These are phyloP conservation scores for Mortierella claussenii DNA, from an alignment of 192 early-diverging fungal genomes.

Conservation along the genomic window DNA sequence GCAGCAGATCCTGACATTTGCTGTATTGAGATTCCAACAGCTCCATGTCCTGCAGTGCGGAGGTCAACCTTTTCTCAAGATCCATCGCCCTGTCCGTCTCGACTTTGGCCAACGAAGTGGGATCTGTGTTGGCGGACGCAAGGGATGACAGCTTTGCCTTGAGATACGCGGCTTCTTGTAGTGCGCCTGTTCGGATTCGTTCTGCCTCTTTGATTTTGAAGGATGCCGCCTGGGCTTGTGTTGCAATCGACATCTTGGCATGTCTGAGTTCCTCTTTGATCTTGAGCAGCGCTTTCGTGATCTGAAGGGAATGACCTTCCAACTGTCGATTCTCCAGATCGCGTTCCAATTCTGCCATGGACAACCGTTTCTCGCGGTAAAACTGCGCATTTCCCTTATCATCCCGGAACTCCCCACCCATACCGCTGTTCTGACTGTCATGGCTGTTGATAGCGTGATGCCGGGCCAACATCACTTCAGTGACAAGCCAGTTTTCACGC, in stretches of 20 bases:
- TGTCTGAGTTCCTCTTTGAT: conserved; percentile 60
- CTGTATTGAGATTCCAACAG: conserved; percentile 33
- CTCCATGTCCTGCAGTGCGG: conserved; percentile 56
- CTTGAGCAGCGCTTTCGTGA: conserved; percentile 56
- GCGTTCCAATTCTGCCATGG: conserved; percentile 31
- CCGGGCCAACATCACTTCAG: conserved; percentile 36
- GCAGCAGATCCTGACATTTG: conserved; percentile 52
- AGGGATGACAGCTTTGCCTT: conserved; percentile 62
- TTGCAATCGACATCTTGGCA: conserved; percentile 56
- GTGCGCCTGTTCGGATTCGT: conserved; percentile 60
- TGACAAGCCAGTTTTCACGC: conserved; percentile 44
- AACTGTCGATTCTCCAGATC: conserved; percentile 48
- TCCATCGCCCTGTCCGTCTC: conserved; percentile 58
- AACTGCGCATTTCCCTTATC: not conserved
- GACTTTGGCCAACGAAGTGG: conserved; percentile 45
- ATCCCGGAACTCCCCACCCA: too few species aligned
- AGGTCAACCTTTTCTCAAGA: conserved; percentile 59
- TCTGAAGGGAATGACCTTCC: conserved; percentile 55
- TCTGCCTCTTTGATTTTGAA: conserved; percentile 62
- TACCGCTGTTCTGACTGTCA: too few species aligned
- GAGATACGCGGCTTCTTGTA: conserved; percentile 66
- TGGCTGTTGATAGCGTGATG: conserved; percentile 1
- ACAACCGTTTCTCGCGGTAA: conserved; percentile 18
- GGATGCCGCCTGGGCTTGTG: conserved; percentile 59
- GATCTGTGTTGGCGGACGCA: conserved; percentile 46